A percentile compares a stretch with the other conserved stretches of the same genome.
These are phyloP conservation scores for Hypoxylon trugodes DNA, from an alignment of 495 filamentous ascomycete genomes.

Conservation along the genomic window DNA sequence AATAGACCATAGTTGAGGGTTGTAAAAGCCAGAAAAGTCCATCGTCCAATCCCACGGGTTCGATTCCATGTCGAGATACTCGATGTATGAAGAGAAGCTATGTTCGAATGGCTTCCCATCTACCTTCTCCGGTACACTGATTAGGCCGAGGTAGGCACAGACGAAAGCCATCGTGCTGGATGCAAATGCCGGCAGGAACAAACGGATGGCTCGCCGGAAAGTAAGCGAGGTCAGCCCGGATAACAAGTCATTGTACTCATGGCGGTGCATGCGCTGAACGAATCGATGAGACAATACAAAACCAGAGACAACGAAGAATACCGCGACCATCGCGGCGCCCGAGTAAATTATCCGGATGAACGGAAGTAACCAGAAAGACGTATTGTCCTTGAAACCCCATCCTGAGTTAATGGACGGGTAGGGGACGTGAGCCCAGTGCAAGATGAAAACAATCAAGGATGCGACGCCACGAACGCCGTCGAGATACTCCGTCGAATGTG, in stretches of 20 bases:
- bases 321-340: conserved; percentile 71
- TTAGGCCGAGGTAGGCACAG: conserved; percentile 61
- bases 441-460: conserved; percentile 58
- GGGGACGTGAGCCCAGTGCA: conserved; percentile 51
- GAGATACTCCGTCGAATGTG: conserved; percentile 55
- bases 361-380: conserved; percentile 61
- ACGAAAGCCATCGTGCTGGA: conserved; percentile 64
- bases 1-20: conserved; percentile 62
- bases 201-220: conserved; percentile 66
- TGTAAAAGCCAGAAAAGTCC: conserved; percentile 46
- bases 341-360: conserved; percentile 68
- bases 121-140: conserved; percentile 45
- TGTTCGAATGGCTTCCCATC: conserved; percentile 48
- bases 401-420: conserved; percentile 50
- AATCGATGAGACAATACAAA: conserved; percentile 71
- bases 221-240: conserved; percentile 63
- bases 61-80: conserved; percentile 48
- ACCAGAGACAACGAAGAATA: conserved; percentile 75
- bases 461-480: conserved; percentile 60
- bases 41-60: conserved; percentile 43
- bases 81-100: conserved; percentile 38
- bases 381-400: conserved; percentile 53
- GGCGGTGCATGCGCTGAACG: conserved; percentile 41
- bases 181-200: conserved; percentile 67
- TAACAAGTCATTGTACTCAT: conserved; percentile 45